Base-by-base conservation (phyloP, 108 stramenopile species). In the Nitzschia palea region DNA sequence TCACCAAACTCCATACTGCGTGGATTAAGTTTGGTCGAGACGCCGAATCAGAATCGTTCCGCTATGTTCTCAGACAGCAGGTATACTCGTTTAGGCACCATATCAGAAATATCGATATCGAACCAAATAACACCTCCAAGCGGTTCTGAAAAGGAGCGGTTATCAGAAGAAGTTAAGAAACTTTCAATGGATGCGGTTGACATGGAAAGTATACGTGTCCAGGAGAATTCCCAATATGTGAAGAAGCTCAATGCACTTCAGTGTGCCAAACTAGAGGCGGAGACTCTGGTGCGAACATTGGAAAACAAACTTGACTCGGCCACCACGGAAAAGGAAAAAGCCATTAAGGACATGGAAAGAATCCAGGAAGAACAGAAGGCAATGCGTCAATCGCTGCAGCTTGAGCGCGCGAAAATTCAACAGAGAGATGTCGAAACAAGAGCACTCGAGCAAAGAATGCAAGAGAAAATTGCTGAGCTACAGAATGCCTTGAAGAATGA, bases 1-100 rank as follows among this genome's bases (percentile, higher is more conserved):
- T 76, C 74, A 18, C 74, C 74, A 31, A 32, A 23, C 18, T 76
- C 74, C 10, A 50, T 53, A 14, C 62, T 76, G 8, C 42, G 62
- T 10, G 74, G 74, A 15, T 4, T 68, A 3, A 22, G 63, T 20
- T 35, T 76, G 25, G 44, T 76, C 22, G 74, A 68, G 3, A 63
- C 51, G 10, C 64, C 55, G 2, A 56, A 25, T 12, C 28, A 53
- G 23, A 0, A 20, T 65, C 29, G 15, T 18, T 48, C 47, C 4
- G 37, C 37, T 10, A 14, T 40, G 37, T 40, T 40, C 37, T 40
- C 37, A 12, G 47, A 50, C 14, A 1, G 63, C 0, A 30, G 37
- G 12, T 20, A 47, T 9, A 44, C n/a, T 26, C 65, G 65, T 37
- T 35, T 74, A 35, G 32, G 48, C 37, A 66, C 73, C 4, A 74